A percentile compares a stretch with the other conserved stretches of the same genome.
Conservation (phyloP, 1,284 basidiomycete species). For the Pseudozyma pruni region DNA sequence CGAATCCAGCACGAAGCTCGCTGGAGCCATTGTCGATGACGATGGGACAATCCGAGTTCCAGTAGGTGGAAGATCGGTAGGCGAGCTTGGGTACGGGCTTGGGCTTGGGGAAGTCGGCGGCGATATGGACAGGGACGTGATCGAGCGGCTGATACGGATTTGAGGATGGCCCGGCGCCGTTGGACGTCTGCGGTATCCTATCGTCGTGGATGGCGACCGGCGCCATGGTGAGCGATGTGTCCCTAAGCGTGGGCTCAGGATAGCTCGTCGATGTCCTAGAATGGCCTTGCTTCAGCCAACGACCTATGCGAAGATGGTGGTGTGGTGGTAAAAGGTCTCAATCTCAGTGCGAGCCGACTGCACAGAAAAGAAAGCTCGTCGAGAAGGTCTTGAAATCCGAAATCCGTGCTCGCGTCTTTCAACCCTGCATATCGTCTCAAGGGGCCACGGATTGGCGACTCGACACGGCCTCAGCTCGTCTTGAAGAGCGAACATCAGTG, state of each 20-base stretch:
- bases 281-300: too few relatives aligned
- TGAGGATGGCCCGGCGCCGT: conserved; percentile 14
- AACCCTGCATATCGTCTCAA: conserved; percentile 11
- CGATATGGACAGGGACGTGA: conserved; percentile 36
- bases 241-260: too few relatives aligned
- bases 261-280: too few relatives aligned
- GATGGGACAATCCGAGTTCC: conserved; percentile 71
- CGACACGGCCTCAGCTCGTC: neutral
- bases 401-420: conserved; percentile 10
- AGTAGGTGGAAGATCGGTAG: conserved; percentile 51
- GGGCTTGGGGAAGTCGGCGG: conserved; percentile 44
- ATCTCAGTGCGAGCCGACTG: too few relatives aligned
- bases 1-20: conserved; percentile 88
- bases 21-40: conserved; percentile 94
- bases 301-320: neutral
- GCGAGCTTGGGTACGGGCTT: conserved; percentile 34
- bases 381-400: conserved; percentile 22
- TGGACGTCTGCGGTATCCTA: conserved; percentile 15
- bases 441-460: too few relatives aligned
- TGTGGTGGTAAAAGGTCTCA: neutral
- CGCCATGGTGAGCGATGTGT: conserved; percentile 23
- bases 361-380: neutral
- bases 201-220: conserved; percentile 42
- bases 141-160: conserved; percentile 44
- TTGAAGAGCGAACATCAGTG: neutral